phyloP scores from a whole-genome alignment of 495 filamentous ascomycete species.

The Annulohypoxylon maeteangense region DNA sequence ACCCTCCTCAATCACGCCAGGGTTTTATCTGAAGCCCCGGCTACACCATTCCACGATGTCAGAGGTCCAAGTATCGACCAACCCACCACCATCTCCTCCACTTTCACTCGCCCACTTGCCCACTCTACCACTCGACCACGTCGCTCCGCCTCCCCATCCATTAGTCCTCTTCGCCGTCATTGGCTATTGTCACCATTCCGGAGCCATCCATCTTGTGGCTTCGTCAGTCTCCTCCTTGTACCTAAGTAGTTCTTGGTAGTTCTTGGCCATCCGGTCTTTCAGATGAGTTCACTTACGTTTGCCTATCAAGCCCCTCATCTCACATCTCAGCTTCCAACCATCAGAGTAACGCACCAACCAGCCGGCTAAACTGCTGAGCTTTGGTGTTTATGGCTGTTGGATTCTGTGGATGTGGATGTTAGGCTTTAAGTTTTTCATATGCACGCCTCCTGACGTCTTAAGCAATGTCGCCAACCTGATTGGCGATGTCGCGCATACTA shows the following conservation, averaged over 20 bases:
- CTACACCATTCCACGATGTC: constrained; percentile 34
- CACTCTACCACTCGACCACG: constrained; percentile 20
- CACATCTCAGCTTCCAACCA: constrained; percentile 33
- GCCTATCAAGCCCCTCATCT: constrained; percentile 26
- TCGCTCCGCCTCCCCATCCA: constrained; percentile 37
- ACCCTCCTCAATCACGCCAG: constrained; percentile 43
- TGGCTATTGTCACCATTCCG: constrained; percentile 32
- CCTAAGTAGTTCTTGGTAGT: constrained; percentile 18
- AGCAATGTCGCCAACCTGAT: constrained; percentile 9
- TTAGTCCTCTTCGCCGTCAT: constrained; percentile 21
- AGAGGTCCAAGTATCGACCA: constrained; percentile 40
- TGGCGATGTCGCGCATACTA: constrained; percentile 15
- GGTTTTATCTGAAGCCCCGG: constrained; percentile 43
- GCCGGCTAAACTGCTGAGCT: constrained; percentile 31
- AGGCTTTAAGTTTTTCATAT: constrained; percentile 26
- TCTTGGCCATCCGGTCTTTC: constrained; percentile 31
- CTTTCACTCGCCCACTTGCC: constrained; percentile 15
- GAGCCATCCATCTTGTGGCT: constrained; percentile 34
- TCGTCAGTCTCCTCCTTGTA: constrained; percentile 22
- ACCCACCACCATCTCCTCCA: constrained; percentile 29
- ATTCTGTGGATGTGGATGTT: constrained; percentile 5
- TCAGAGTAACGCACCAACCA: constrained; percentile 32
- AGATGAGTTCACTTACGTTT: constrained; percentile 30
- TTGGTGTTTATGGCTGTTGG: constrained; percentile 10
- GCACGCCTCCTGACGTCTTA: constrained; percentile 30